Conservation (phyloP, 2,329 filamentous ascomycete species). For the Epichloe aotearoae region DNA sequence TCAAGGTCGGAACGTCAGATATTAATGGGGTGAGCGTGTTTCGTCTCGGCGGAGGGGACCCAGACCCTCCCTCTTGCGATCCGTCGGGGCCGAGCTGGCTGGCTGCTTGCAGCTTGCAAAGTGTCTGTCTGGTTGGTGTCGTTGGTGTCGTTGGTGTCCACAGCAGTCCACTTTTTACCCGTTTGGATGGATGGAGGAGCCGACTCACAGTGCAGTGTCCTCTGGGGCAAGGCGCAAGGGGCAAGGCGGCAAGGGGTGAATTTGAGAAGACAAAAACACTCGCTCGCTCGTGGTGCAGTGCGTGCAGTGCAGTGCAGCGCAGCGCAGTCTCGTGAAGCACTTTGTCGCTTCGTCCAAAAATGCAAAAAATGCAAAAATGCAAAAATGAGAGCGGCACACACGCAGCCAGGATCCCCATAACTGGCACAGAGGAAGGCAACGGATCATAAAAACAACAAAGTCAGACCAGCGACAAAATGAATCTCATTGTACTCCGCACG, state of each 20-base stretch:
- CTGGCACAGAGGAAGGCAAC: background rate
- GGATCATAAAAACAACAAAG: background rate
- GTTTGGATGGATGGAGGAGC: too few relatives aligned
- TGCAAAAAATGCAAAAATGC: background rate
- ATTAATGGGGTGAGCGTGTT: conserved; percentile 1
- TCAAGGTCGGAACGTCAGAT: background rate
- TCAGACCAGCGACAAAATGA: background rate
- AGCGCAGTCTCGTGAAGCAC: background rate
- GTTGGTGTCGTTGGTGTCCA: too few relatives aligned
- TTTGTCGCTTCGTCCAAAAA: background rate
- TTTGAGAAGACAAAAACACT: too few relatives aligned
- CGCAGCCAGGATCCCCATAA: background rate
- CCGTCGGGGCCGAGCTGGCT: conserved; percentile 1
- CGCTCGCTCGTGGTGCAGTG: too few relatives aligned
- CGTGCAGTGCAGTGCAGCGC: too few relatives aligned
- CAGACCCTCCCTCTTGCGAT: background rate
- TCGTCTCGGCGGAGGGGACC: background rate
- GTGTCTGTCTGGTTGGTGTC: too few relatives aligned
- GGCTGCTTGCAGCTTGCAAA: background rate
- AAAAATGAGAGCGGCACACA: background rate
- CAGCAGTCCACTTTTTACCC: too few relatives aligned
- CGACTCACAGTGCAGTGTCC: too few relatives aligned
- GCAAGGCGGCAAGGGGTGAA: too few relatives aligned
- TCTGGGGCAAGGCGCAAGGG: too few relatives aligned
- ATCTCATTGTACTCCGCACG: too few relatives aligned